Conservation (phyloP, 2,329 filamentous ascomycete genomes). For the Fusarium pseudonygamai region DNA sequence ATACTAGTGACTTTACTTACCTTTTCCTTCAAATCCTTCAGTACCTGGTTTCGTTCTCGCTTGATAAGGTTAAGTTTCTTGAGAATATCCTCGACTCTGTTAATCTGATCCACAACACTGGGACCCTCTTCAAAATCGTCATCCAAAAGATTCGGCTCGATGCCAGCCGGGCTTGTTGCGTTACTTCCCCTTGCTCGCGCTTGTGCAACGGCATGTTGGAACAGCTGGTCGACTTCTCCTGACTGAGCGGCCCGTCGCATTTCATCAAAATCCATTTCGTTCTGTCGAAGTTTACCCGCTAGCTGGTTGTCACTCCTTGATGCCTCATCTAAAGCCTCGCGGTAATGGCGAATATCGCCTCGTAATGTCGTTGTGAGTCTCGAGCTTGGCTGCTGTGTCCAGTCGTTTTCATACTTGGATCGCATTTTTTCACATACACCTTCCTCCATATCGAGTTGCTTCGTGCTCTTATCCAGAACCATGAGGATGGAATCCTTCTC, state of each 20-base stretch:
- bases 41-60: constrained; percentile 86
- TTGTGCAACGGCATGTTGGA: constrained; percentile 86
- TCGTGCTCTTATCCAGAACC: constrained; percentile 80
- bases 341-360: constrained; percentile 87
- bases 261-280: constrained; percentile 90
- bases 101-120: constrained; percentile 90
- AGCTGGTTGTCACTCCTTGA: constrained; percentile 86
- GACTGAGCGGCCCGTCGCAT: constrained; percentile 91
- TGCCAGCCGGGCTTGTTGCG: constrained; percentile 66
- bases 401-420: constrained; percentile 93
- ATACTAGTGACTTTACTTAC: constrained; percentile 58
- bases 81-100: constrained; percentile 86
- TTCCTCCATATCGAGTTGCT: constrained; percentile 95
- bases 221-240: constrained; percentile 87
- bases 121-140: constrained; percentile 85
- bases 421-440: constrained; percentile 99
- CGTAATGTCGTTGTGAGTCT: constrained; percentile 87
- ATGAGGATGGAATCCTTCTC: constrained; percentile 80
- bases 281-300: constrained; percentile 83
- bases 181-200: constrained; percentile 73
- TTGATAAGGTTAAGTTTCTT: constrained; percentile 94
- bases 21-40: constrained; percentile 98
- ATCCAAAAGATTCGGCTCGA: constrained; percentile 85
- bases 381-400: constrained; percentile 96
- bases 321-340: constrained; percentile 89